Evolutionary conservation across 352 stramenopile species (phyloP).

Genomic region (Pythium brassicae): DNA sequence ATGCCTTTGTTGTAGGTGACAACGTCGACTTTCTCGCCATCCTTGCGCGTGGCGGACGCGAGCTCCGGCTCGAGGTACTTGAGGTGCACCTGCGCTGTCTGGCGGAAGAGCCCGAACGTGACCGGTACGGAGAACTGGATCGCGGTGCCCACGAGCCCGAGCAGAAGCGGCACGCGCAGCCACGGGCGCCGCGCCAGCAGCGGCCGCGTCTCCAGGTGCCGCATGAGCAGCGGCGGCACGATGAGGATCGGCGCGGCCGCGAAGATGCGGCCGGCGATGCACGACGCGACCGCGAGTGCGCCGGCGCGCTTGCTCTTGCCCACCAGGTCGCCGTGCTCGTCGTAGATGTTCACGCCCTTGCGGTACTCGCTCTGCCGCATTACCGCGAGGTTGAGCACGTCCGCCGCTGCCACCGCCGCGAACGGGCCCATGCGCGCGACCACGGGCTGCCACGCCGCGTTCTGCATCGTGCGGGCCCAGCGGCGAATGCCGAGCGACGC

Average conservation of each 20-base stretch:
- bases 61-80: constrained; percentile 70
- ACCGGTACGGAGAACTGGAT: constrained; percentile 85
- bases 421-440: constrained; percentile 74
- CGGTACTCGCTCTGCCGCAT: constrained; percentile 86
- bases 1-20: constrained; percentile 86
- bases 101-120: constrained; percentile 83
- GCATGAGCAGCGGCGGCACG: constrained; percentile 61
- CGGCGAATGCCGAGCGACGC: constrained; percentile 68
- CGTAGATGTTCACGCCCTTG: constrained; percentile 76
- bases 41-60: constrained; percentile 25
- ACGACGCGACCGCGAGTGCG: constrained; percentile 68
- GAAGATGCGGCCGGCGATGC: constrained; percentile 71
- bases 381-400: constrained; percentile 81
- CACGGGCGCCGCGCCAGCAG: constrained; percentile 36
- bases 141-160: constrained; percentile 63
- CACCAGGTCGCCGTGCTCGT: constrained; percentile 72
- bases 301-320: constrained; percentile 75
- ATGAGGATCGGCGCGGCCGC: constrained; percentile 79
- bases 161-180: constrained; percentile 61
- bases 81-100: constrained; percentile 63
- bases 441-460: constrained; percentile 37
- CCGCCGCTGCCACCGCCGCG: constrained; percentile 71
- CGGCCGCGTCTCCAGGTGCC: constrained; percentile 40
- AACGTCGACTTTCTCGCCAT: constrained; percentile 48
- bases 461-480: constrained; percentile 41